phyloP scores from a whole-genome alignment of 2,329 filamentous ascomycete genomes.

The Monilinia laxa region DNA sequence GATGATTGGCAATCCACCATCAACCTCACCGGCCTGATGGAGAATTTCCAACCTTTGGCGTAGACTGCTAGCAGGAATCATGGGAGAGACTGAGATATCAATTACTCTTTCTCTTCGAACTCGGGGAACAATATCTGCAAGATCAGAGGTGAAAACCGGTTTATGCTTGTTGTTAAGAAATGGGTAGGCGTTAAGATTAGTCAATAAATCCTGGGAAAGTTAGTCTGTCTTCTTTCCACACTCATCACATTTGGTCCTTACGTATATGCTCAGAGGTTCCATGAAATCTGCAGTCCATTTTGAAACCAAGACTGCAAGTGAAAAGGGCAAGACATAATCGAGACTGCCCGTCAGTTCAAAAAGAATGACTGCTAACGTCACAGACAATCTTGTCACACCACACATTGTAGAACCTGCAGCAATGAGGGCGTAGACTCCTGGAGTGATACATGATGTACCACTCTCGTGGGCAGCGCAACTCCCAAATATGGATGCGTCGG shows the following conservation, averaged over 20 bases:
- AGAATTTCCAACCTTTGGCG: slow-evolving; percentile 78
- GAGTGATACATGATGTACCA: slow-evolving; percentile 83
- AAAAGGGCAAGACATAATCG: slow-evolving; percentile 94
- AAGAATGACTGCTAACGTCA: slow-evolving; percentile 90
- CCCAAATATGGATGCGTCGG: slow-evolving; percentile 70
- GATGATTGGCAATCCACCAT: slow-evolving; percentile 86
- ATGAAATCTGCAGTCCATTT: slow-evolving; percentile 98
- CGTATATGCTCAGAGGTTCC: slow-evolving; percentile 91
- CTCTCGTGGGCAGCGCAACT: slow-evolving; percentile 65
- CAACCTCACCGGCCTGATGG: slow-evolving; percentile 83
- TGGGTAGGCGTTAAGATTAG: slow-evolving; percentile 95
- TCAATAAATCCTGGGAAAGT: slow-evolving; percentile 70
- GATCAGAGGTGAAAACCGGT: slow-evolving; percentile 82
- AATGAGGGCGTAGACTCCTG: slow-evolving; percentile 94
- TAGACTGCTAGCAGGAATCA: slow-evolving; percentile 74
- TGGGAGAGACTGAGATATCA: slow-evolving; percentile 79
- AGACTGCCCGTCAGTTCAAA: slow-evolving; percentile 95
- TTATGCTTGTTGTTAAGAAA: slow-evolving; percentile 97
- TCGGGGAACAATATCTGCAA: slow-evolving; percentile 81
- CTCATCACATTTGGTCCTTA: slow-evolving; percentile 44
- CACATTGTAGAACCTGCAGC: slow-evolving; percentile 98
- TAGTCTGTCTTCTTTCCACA: slow-evolving; percentile 24
- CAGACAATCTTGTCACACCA: slow-evolving; percentile 87
- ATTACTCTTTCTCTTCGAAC: slow-evolving; percentile 76
- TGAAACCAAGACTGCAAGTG: slow-evolving; percentile 84